Percentiles rank a stretch among this genome's conserved stretches.
phyloP scores from a whole-genome alignment of 371 early-diverging fungal genomes.

The Saksenaea oblongispora region DNA sequence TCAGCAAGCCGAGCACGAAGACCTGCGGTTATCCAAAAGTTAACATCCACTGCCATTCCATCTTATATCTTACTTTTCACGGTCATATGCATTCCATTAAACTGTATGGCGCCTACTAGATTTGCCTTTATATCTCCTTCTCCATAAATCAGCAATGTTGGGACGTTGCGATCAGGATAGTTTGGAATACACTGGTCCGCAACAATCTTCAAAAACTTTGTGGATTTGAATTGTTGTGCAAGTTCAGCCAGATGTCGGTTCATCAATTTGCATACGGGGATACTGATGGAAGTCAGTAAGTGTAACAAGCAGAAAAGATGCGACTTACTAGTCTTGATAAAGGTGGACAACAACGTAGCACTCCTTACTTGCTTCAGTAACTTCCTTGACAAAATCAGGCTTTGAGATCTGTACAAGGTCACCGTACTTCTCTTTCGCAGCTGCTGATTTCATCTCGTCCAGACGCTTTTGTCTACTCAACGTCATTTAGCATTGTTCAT shows the following conservation, averaged over 20 bases:
- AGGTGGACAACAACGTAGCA: constrained; percentile 77
- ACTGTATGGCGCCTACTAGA: constrained; percentile 75
- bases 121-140: constrained; percentile 84
- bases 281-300: constrained; percentile 30
- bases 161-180: constrained; percentile 91
- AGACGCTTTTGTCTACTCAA: constrained; percentile 66
- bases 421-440: constrained; percentile 75
- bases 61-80: constrained; percentile 55
- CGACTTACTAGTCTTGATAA: constrained; percentile 69
- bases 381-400: constrained; percentile 88
- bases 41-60: neutral
- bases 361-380: constrained; percentile 86
- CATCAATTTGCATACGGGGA: constrained; percentile 83
- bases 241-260: constrained; percentile 72
- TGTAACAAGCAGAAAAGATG: neutral
- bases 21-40: constrained; percentile 14
- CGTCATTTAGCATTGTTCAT: neutral
- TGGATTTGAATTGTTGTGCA: constrained; percentile 80
- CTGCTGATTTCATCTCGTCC: constrained; percentile 70
- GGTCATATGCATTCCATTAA: constrained; percentile 84
- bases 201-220: constrained; percentile 92
- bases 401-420: constrained; percentile 84
- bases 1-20: constrained; percentile 39
- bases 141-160: constrained; percentile 89
- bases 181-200: constrained; percentile 92